These are phyloP conservation scores for Kazachstania sp. DNA, from an alignment of 1,139 yeast genomes.

Conservation along the genomic window DNA sequence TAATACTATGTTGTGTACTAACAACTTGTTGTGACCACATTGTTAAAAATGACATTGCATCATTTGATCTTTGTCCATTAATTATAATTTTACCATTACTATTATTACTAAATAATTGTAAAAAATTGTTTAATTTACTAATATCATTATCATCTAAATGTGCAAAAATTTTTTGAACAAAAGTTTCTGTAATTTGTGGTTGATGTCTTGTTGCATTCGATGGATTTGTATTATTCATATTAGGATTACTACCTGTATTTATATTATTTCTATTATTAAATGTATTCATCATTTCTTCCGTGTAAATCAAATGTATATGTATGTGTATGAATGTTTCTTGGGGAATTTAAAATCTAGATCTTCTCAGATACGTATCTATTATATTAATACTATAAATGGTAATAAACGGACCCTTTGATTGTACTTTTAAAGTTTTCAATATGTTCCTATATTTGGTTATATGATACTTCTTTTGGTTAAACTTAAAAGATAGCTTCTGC, in stretches of 20 bases:
- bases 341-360: no score
- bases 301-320: no score
- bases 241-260: no score
- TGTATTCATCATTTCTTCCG: not conserved
- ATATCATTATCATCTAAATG: slow-evolving; percentile 36
- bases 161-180: slow-evolving; percentile 35
- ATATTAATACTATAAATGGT: no score
- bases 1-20: slow-evolving; percentile 51
- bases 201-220: slow-evolving; percentile 6
- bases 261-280: not conserved
- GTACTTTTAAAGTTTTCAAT: no score
- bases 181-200: slow-evolving; percentile 17
- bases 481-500: no score
- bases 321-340: no score
- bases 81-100: slow-evolving; percentile 38
- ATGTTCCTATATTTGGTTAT: no score
- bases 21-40: slow-evolving; percentile 55
- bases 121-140: slow-evolving; percentile 42
- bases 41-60: slow-evolving; percentile 52
- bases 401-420: no score
- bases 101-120: slow-evolving; percentile 36
- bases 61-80: slow-evolving; percentile 59
- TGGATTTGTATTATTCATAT: not conserved
- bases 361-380: no score
- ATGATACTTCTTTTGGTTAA: no score